These are phyloP conservation scores for Carex parvula DNA, from an alignment of 176 grass and related monocot species.

Conservation along the genomic window DNA sequence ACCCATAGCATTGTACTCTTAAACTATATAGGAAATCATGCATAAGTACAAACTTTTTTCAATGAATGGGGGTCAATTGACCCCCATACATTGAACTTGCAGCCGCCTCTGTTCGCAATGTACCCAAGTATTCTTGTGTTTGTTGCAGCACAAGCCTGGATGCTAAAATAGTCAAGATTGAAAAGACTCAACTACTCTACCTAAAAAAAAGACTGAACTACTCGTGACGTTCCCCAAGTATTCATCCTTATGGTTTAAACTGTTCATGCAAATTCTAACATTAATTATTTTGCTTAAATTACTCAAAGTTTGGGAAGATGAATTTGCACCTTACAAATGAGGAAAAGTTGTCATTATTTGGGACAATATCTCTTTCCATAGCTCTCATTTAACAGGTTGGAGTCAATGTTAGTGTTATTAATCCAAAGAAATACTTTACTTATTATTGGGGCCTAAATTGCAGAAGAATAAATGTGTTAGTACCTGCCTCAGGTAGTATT, in stretches of 20 bases:
- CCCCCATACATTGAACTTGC: no score
- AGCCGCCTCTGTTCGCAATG: neutral
- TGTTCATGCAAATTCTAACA: neutral
- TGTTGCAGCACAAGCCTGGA: neutral
- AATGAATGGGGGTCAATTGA: no score
- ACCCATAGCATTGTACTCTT: no score
- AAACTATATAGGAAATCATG: no score
- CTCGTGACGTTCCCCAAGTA: neutral
- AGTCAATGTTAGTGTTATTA: neutral
- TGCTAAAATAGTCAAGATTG: neutral
- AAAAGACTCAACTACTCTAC: neutral
- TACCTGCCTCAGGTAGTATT: slow-evolving; percentile 96
- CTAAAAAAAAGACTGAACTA: neutral
- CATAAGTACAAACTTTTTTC: no score
- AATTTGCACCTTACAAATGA: slow-evolving; percentile 13
- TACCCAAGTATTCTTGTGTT: neutral
- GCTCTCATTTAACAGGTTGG: neutral
- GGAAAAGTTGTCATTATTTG: neutral
- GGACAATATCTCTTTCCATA: neutral
- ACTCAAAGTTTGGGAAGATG: neutral
- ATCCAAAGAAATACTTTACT: neutral
- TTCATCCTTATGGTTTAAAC: neutral
- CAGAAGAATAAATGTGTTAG: neutral
- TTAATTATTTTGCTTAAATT: neutral
- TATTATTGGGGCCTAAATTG: neutral